Evolutionary conservation across 1,284 basidiomycete genomes (phyloP).

Genomic region (Marasmius fiardii): DNA sequence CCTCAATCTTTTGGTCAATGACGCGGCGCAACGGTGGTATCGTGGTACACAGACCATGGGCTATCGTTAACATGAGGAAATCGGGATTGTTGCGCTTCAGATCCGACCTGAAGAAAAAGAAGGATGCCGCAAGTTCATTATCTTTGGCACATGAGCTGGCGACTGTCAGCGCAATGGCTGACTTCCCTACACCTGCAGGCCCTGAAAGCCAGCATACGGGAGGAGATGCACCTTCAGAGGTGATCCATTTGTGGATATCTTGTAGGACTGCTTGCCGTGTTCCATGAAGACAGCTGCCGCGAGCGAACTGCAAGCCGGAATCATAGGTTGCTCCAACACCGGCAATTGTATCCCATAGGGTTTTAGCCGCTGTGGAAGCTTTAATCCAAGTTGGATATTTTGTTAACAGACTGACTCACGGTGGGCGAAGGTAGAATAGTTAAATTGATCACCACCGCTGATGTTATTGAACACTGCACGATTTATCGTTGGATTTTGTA

Average conservation of each 20-base stretch:
- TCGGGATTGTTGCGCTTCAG: not conserved
- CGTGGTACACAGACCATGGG: not conserved
- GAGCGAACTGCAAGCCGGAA: not conserved
- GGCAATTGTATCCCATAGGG: not conserved
- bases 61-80: slow-evolving; percentile 1
- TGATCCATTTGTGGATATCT: slow-evolving; percentile 13
- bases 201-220: slow-evolving; percentile 16
- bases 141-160: slow-evolving; percentile 7
- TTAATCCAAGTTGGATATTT: no score
- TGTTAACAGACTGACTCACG: no score
- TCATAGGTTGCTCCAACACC: not conserved
- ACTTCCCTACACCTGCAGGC: slow-evolving; percentile 17
- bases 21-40: not conserved
- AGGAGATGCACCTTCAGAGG: not conserved
- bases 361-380: not conserved
- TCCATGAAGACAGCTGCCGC: slow-evolving; percentile 8
- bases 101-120: slow-evolving; percentile 15
- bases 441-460: no score
- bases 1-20: not conserved
- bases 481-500: slow-evolving; percentile 15
- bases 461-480: no score
- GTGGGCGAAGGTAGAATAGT: no score
- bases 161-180: slow-evolving; percentile 18
- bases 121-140: slow-evolving; percentile 12
- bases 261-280: slow-evolving; percentile 13